These are phyloP conservation scores for Diospyros lotus DNA, from an alignment of 148 eudicot species.

Conservation along the genomic window DNA sequence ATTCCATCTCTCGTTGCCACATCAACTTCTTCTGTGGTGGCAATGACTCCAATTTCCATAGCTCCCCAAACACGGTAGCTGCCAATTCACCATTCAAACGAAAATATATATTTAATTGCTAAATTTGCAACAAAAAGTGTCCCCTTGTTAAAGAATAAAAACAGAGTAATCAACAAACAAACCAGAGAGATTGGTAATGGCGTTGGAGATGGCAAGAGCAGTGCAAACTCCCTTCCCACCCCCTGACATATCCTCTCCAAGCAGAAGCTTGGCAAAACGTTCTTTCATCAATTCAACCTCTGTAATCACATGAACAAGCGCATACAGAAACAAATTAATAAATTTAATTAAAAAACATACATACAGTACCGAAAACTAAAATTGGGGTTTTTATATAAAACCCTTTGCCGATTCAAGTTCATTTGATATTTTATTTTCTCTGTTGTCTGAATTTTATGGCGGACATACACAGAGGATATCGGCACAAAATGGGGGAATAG, in stretches of 20 bases:
- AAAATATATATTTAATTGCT: neutral
- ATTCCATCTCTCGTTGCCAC: slow-evolving; percentile 39
- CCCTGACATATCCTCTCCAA: slow-evolving; percentile 47
- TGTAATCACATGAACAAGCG: slow-evolving; percentile 3
- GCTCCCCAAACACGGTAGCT: slow-evolving; percentile 41
- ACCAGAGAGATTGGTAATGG: slow-evolving; percentile 44
- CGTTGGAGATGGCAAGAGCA: slow-evolving; percentile 41
- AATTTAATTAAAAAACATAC: neutral
- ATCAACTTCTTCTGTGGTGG: slow-evolving; percentile 24
- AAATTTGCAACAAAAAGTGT: neutral
- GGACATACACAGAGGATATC: neutral
- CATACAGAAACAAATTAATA: neutral
- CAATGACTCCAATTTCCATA: slow-evolving; percentile 40
- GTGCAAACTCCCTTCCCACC: slow-evolving; percentile 38
- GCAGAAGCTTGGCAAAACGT: slow-evolving; percentile 31
- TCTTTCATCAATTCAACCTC: slow-evolving; percentile 38
- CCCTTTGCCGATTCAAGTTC: no score
- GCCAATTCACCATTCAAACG: neutral
- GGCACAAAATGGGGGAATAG: no score
- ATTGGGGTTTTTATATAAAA: no score
- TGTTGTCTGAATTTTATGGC: neutral
- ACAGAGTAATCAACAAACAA: neutral
- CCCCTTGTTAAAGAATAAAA: no score
- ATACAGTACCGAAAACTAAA: neutral
- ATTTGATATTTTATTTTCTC: neutral